Conservation (phyloP, 257 asterid genomes). For the Dorcoceras hygrometricum region DNA sequence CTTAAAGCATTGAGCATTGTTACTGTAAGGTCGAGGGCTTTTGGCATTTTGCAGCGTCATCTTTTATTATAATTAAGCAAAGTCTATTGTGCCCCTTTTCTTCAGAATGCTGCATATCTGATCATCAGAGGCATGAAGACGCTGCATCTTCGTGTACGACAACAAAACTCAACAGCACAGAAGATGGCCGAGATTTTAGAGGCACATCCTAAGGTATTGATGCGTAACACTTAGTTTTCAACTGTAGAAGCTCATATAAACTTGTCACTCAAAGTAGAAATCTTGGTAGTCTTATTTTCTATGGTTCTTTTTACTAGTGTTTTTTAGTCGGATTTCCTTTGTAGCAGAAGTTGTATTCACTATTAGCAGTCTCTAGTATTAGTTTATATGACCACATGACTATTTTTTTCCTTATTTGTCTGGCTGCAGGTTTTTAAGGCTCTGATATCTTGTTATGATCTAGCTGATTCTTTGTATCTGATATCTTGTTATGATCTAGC, state of each 20-base stretch:
- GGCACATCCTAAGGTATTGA: conserved; percentile 94
- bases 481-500: conserved; percentile 3
- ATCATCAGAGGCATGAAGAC: conserved; percentile 99
- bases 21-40: conserved; percentile 9
- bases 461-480: neutral
- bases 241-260: conserved; percentile 5
- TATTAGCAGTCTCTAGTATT: neutral
- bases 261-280: neutral
- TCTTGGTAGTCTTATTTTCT: neutral
- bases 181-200: conserved; percentile 98
- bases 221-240: conserved; percentile 1
- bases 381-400: neutral
- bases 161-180: conserved; percentile 87
- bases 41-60: conserved; percentile 11
- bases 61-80: conserved; percentile 5
- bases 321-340: neutral
- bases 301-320: neutral
- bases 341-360: neutral
- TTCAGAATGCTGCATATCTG: conserved; percentile 83
- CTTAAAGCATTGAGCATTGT: conserved; percentile 9
- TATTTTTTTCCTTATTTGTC: too few relatives aligned
- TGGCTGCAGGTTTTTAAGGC: neutral
- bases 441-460: neutral
- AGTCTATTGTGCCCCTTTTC: conserved; percentile 23
- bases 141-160: conserved; percentile 94